Evolutionary conservation across 2,329 filamentous ascomycete genomes (phyloP).

Genomic region (Onygenales sp.): DNA sequence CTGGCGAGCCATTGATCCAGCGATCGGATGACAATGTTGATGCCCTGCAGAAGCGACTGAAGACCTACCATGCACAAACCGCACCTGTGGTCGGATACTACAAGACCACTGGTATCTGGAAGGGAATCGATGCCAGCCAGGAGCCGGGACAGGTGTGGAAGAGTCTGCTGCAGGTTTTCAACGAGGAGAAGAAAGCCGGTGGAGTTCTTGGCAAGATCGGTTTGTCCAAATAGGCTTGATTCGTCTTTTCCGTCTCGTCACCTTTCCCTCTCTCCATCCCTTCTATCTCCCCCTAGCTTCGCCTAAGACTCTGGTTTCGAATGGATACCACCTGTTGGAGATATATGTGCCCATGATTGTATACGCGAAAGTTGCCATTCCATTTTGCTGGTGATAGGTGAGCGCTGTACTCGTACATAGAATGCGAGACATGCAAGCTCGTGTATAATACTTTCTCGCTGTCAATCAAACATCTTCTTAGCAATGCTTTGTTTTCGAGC

Average conservation of each 20-base stretch:
- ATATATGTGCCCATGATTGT: constrained; percentile 4
- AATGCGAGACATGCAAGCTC: constrained; percentile 4
- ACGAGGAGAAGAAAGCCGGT: constrained; percentile 46
- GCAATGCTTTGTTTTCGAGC: constrained; percentile 9
- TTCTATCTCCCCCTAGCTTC: not conserved
- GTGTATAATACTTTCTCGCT: constrained; percentile 4
- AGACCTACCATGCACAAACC: constrained; percentile 91
- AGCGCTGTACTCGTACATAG: constrained; percentile 8
- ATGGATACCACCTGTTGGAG: not conserved
- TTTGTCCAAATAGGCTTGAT: constrained; percentile 37
- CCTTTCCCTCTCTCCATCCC: not conserved
- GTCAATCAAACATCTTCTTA: constrained; percentile 1
- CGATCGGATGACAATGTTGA: constrained; percentile 95
- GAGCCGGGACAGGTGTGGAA: constrained; percentile 94
- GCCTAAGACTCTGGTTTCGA: not conserved
- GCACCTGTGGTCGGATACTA: constrained; percentile 90
- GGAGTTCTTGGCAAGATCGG: constrained; percentile 46
- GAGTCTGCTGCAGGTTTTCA: constrained; percentile 77
- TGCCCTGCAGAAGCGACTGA: constrained; percentile 86
- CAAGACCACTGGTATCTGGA: constrained; percentile 96
- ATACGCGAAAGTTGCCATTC: constrained; percentile 2
- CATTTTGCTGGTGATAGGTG: constrained; percentile 2
- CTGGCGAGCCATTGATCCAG: constrained; percentile 92
- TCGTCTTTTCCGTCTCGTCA: constrained; percentile 3
- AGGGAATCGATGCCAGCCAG: constrained; percentile 88